phyloP scores from a whole-genome alignment of 257 asterid species.

The Przewalskia tangutica region DNA sequence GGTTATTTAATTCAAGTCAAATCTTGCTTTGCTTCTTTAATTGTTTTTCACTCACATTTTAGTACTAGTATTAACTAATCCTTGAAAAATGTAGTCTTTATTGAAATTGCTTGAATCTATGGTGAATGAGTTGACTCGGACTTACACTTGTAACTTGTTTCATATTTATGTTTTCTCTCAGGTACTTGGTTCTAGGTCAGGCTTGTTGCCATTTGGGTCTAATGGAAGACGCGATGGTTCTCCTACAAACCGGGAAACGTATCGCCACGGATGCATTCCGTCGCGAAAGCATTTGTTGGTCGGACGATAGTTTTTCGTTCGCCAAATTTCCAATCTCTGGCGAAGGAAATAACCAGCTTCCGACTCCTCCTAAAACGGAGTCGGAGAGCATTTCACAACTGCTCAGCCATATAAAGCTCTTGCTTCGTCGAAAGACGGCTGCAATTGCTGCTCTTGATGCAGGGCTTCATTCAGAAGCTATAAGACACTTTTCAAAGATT shows the following conservation, averaged over 20 bases:
- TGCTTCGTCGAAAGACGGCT: slow-evolving; percentile 65
- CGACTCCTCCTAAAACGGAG: slow-evolving; percentile 41
- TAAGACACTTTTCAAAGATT: slow-evolving; percentile 65
- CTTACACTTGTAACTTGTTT: neutral
- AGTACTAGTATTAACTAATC: neutral
- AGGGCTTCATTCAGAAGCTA: slow-evolving; percentile 55
- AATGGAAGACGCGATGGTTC: slow-evolving; percentile 93
- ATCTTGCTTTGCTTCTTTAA: neutral
- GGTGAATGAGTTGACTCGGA: neutral
- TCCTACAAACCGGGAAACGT: slow-evolving; percentile 86
- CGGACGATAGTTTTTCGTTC: slow-evolving; percentile 73
- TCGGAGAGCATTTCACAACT: slow-evolving; percentile 54
- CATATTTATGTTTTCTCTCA: slow-evolving; percentile 13
- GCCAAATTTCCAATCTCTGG: slow-evolving; percentile 37
- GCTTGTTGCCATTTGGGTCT: slow-evolving; percentile 92
- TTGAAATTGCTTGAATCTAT: neutral
- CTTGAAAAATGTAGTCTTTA: neutral
- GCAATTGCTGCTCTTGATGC: slow-evolving; percentile 72
- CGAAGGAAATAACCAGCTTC: slow-evolving; percentile 26
- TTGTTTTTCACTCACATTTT: slow-evolving; percentile 8
- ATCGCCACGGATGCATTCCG: slow-evolving; percentile 84
- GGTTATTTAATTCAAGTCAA: neutral
- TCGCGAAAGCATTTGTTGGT: slow-evolving; percentile 74
- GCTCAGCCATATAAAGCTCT: slow-evolving; percentile 58
- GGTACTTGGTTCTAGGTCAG: slow-evolving; percentile 81